Base-by-base conservation (phyloP, 305 asterid genomes). In the Fraxinus paxiana region DNA sequence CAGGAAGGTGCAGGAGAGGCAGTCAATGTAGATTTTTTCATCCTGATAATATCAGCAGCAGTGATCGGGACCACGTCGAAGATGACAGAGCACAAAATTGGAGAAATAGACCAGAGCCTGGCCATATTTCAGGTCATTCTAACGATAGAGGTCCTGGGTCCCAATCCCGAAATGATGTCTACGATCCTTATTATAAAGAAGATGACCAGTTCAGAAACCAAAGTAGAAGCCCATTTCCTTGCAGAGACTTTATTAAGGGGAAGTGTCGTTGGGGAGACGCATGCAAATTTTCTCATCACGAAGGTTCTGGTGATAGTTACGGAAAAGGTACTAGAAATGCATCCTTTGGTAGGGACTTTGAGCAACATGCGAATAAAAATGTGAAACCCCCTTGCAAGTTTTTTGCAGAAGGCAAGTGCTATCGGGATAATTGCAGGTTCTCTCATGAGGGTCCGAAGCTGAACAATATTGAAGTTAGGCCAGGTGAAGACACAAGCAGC, bases 271-370 rank as follows among this genome's bases (percentile, higher is more conserved):
- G 93, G 97, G 98, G 94, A 74, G 94, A 92, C 78, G 46, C 86
- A 17, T 94, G 98, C 90, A 88, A 89, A 88, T 94, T 89, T 85
- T 92, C 96, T 79, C 98, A 94, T 84, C 88, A 86, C 79, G 79
- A 70, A 63, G 85, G 85, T 82, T 83, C 92, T 76, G 90, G 87
- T 83, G 93, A 89, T 33, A 78, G 26, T 78, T 82, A 77, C 77
- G 88, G 82, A 46, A 86, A 82, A 85, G 86, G 88, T 43, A 75
- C 78, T 81, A 86, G 88, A 79, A 81, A 83, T 80, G 48, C 85
- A 35, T 86, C 92, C 77, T 79, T 79, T 48, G 90, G 79, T 61
- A 86, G 79, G 80, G 94, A 89, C 77, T 82, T 28, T 75, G 90
- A 85, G 81, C 88, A 75, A 37, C 87, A 79, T 38, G 71, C 88